Percentiles rank a stretch among this genome's conserved stretches.
These are phyloP conservation scores for Allomyces arbusculus DNA, from an alignment of 192 early-diverging fungal species.

Conservation along the genomic window DNA sequence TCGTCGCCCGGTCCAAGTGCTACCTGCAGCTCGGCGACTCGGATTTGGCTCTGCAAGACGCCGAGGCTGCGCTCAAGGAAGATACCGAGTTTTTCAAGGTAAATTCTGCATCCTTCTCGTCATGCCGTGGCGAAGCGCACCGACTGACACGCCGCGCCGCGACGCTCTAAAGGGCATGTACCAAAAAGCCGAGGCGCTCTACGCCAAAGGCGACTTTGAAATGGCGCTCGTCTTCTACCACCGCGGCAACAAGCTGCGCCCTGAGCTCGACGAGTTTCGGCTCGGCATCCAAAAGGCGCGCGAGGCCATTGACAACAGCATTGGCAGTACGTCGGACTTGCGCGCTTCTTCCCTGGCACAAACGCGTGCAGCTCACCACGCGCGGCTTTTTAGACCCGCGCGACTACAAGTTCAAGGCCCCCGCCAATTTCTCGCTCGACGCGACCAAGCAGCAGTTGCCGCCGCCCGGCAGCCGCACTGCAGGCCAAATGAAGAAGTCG, in stretches of 20 bases:
- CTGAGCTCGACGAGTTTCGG: constrained; percentile 35
- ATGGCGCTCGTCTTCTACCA: constrained; percentile 36
- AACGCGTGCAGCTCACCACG: not conserved
- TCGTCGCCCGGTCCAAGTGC: constrained; percentile 32
- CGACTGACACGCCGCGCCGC: not conserved
- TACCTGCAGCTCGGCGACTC: constrained; percentile 27
- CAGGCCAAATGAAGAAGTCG: not conserved
- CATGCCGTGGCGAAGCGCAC: not conserved
- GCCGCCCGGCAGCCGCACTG: not conserved
- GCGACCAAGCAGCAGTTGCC: not conserved
- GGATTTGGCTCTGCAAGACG: constrained; percentile 24
- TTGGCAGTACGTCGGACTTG: constrained; percentile 11
- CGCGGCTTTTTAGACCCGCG: constrained; percentile 11
- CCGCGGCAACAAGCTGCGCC: constrained; percentile 27
- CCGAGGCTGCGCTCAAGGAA: constrained; percentile 21
- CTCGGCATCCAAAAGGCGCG: constrained; percentile 38
- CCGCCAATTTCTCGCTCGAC: constrained; percentile 8
- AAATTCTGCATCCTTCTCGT: not conserved
- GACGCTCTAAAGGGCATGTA: constrained; percentile 20
- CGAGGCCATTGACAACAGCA: constrained; percentile 39
- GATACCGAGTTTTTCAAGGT: constrained; percentile 26
- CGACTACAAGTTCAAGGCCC: constrained; percentile 22
- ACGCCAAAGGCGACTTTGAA: constrained; percentile 40
- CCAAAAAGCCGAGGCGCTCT: constrained; percentile 39
- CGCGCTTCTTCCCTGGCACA: too few relatives aligned